phyloP scores from a whole-genome alignment of 1,139 yeast species.

The Candida neerlandica region DNA sequence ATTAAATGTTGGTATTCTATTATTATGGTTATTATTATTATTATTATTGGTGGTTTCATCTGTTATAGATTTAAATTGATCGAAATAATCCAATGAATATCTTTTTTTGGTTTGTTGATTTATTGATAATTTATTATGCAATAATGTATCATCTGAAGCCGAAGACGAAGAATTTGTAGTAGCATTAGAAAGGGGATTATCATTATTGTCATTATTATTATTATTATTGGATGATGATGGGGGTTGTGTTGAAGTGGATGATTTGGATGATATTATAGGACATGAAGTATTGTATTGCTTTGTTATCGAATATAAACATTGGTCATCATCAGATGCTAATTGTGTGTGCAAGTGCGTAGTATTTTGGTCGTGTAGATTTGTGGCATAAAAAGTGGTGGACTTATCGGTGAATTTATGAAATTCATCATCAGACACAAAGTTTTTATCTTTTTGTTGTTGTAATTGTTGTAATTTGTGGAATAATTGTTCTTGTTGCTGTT shows the following conservation, averaged over 20 bases:
- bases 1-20: slow-evolving; percentile 20
- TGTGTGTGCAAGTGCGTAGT: slow-evolving; percentile 1
- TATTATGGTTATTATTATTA: too few species aligned
- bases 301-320: background rate
- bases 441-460: slow-evolving; percentile 11
- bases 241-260: background rate
- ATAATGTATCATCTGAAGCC: background rate
- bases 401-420: slow-evolving; percentile 10
- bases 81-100: slow-evolving; percentile 14
- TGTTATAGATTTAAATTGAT: background rate
- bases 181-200: too few species aligned
- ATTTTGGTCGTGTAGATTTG: slow-evolving; percentile 3
- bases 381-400: slow-evolving; percentile 12
- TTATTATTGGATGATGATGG: background rate
- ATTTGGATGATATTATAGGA: slow-evolving; percentile 1
- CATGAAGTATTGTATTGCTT: slow-evolving; percentile 1
- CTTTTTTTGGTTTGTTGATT: slow-evolving; percentile 6
- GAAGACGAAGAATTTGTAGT: background rate
- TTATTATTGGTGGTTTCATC: too few species aligned
- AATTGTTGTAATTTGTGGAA: slow-evolving; percentile 13
- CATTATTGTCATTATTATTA: too few species aligned
- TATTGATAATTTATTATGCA: slow-evolving; percentile 6
- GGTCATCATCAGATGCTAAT: slow-evolving; percentile 1
- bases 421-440: slow-evolving; percentile 8
- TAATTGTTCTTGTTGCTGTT: slow-evolving; percentile 13